phyloP scores from a whole-genome alignment of 129 eudicot species.

The sunflower (Helianthus annuus) region DNA sequence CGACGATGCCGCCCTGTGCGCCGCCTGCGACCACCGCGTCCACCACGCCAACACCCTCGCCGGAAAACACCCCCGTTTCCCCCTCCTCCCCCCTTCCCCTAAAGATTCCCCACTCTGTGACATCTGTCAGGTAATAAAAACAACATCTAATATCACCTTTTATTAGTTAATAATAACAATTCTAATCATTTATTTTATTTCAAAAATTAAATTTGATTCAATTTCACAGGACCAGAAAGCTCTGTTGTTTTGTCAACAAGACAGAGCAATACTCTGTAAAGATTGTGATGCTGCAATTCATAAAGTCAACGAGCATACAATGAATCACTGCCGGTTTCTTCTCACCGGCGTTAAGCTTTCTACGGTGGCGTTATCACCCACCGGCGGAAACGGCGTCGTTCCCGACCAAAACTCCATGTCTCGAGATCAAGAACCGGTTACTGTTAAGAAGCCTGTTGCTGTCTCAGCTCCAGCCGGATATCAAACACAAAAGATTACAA shows the following conservation, averaged over 20 bases:
- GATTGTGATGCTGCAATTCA: slow-evolving; percentile 69
- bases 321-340: slow-evolving; percentile 55
- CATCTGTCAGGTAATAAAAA: slow-evolving; percentile 42
- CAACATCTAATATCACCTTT: neutral
- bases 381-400: slow-evolving; percentile 23
- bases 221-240: slow-evolving; percentile 55
- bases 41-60: slow-evolving; percentile 88
- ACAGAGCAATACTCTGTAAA: slow-evolving; percentile 64
- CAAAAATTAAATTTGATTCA: neutral
- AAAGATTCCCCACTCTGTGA: slow-evolving; percentile 60
- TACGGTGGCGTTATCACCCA: slow-evolving; percentile 31
- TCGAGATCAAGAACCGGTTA: slow-evolving; percentile 14
- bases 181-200: neutral
- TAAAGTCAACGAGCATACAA: slow-evolving; percentile 64
- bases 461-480: neutral
- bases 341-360: slow-evolving; percentile 63
- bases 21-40: slow-evolving; percentile 80
- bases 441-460: slow-evolving; percentile 13
- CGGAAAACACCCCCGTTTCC: slow-evolving; percentile 75
- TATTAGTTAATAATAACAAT: neutral
- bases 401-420: slow-evolving; percentile 21
- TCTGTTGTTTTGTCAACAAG: slow-evolving; percentile 70
- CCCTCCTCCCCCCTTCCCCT: slow-evolving; percentile 67
- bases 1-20: slow-evolving; percentile 82
- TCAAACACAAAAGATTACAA: slow-evolving; percentile 7